These are phyloP conservation scores for Ceriops tagal DNA, from an alignment of 345 rosid genomes.

Conservation along the genomic window DNA sequence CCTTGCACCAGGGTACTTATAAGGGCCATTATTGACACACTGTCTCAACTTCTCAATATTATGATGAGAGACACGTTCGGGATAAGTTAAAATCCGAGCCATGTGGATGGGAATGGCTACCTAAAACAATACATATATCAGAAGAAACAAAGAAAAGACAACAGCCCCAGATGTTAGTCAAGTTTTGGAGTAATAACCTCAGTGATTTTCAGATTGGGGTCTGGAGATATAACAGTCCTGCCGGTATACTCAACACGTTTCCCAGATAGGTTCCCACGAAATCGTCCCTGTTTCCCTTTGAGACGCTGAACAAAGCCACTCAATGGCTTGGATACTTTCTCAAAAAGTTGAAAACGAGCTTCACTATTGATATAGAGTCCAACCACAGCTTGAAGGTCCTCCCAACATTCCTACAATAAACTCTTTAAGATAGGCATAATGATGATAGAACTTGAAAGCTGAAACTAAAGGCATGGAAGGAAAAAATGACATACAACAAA, in stretches of 20 bases:
- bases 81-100: slow-evolving; percentile 88
- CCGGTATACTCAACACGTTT: slow-evolving; percentile 96
- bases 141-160: slow-evolving; percentile 6
- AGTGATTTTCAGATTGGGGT: slow-evolving; percentile 91
- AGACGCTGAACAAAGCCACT: slow-evolving; percentile 90
- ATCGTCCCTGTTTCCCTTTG: slow-evolving; percentile 92
- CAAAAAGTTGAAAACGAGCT: slow-evolving; percentile 43
- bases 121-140: slow-evolving; percentile 33
- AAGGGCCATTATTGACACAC: slow-evolving; percentile 81
- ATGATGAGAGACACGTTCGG: slow-evolving; percentile 81
- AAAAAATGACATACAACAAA: not conserved
- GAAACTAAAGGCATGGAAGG: too few relatives aligned
- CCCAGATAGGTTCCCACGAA: slow-evolving; percentile 90
- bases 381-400: slow-evolving; percentile 74
- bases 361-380: slow-evolving; percentile 85
- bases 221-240: slow-evolving; percentile 98
- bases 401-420: slow-evolving; percentile 63
- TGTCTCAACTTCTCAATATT: slow-evolving; percentile 92
- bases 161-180: slow-evolving; percentile 3
- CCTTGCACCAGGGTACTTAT: slow-evolving; percentile 91
- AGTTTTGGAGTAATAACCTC: slow-evolving; percentile 46
- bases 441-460: not conserved
- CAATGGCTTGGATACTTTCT: slow-evolving; percentile 46
- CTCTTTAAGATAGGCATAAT: slow-evolving; percentile 14
- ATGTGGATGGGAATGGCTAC: slow-evolving; percentile 88